Base-by-base conservation (phyloP, 192 early-diverging fungal genomes). In the Backusella macrospora region DNA sequence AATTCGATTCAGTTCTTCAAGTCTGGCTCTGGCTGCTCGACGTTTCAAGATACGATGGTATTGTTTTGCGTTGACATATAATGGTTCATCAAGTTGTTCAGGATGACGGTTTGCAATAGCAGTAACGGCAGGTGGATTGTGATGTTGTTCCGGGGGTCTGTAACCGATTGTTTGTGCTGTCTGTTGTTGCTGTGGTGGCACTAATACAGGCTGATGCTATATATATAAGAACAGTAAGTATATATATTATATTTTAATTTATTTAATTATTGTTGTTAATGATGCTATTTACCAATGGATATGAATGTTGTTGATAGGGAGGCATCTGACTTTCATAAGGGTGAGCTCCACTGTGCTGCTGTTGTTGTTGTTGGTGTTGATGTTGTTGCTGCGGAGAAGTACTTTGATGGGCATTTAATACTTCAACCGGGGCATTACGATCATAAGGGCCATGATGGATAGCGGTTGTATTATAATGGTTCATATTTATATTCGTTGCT, bases 31-130 rank as follows among this genome's bases (percentile, higher is more conserved):
- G 14, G 97, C 95, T 66, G 96, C 95, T 62, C 98, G 82, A 42
- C 98, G 89, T 78, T 95, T 95, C 46, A 99, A 81, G 80, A 99
- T 99, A 16, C 98, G 91, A 75, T 97, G 94, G 80, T 96, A 99
- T 81, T 99, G 98, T 82, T 98, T 98, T 29, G 96, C 95, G 81
- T 99, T 99, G 46, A 99, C 98, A 81, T 96, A 98, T 34, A 98
- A 82, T 10, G 96, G 96, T 47, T 96, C 93, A 42, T 85, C 80
- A 16, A 68, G 63, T n/a, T 47, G 64, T 2, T 73, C 73, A 45
- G 34, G 26, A 15, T 26, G 49, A 12, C 52, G 52, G 52, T 59
- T 59, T 23, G 52, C 49, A 29, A 7, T 72, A 16, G 14, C 39
- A 26, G 23, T 63, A 29, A 7, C 74, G 23, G 14, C 39, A 42